Evolutionary conservation across 768 basidiomycete genomes (phyloP).

Genomic region (Tricholoma terreum): DNA sequence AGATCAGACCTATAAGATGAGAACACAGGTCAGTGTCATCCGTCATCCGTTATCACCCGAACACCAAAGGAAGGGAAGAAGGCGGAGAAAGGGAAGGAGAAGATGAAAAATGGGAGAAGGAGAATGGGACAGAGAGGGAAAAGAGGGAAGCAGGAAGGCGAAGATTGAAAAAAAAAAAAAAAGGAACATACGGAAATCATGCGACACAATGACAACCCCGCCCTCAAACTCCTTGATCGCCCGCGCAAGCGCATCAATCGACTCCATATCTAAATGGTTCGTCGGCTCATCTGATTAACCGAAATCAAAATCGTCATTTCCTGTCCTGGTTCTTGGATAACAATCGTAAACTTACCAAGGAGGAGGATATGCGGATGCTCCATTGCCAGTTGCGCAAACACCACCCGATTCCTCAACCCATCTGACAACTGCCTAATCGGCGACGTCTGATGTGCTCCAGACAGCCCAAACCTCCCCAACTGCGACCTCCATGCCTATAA

Average conservation of each 20-base stretch:
- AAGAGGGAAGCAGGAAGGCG: constrained; percentile 5
- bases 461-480: constrained; percentile 93
- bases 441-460: constrained; percentile 89
- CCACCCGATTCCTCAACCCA: constrained; percentile 94
- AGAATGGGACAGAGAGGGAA: background rate
- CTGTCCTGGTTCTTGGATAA: constrained; percentile 2
- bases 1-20: constrained; percentile 71
- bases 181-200: constrained; percentile 89
- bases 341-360: constrained; percentile 49
- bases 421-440: constrained; percentile 95
- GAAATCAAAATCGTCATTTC: background rate
- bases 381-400: constrained; percentile 95
- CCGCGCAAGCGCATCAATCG: constrained; percentile 91
- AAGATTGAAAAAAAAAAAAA: too few relatives aligned
- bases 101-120: background rate
- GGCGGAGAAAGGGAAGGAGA: background rate
- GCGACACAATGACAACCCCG: constrained; percentile 98
- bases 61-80: background rate
- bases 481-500: constrained; percentile 88
- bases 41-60: background rate
- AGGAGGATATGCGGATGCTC: constrained; percentile 95
- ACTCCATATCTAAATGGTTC: constrained; percentile 97
- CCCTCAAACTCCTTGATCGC: constrained; percentile 98
- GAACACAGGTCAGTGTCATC: background rate
- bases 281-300: constrained; percentile 79